Evolutionary conservation across 2,329 filamentous ascomycete species (phyloP).

Genomic region (Colletotrichum agaves): DNA sequence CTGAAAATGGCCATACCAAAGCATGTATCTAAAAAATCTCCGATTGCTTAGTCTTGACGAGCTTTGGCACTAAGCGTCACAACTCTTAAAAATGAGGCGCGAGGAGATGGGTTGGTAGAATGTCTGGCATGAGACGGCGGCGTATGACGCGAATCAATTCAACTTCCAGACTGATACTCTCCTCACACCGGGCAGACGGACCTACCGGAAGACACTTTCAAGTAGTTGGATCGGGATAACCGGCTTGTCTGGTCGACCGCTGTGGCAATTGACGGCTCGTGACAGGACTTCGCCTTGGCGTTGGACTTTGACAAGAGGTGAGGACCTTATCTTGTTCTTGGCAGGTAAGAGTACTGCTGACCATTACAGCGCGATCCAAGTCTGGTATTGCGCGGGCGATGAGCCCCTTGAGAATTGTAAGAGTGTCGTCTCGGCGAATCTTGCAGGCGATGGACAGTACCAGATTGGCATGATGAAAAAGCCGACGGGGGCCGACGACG

Average conservation of each 20-base stretch:
- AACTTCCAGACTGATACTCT: constrained; percentile 50
- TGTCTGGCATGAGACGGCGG: constrained; percentile 51
- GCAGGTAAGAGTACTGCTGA: neutral
- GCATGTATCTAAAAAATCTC: too few species aligned
- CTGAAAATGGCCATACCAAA: too few species aligned
- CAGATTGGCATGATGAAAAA: constrained; percentile 71
- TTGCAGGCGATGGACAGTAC: constrained; percentile 41
- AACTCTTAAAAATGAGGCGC: too few species aligned
- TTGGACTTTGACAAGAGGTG: constrained; percentile 38
- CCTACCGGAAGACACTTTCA: constrained; percentile 29
- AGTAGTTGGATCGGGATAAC: constrained; percentile 37
- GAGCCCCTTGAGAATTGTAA: constrained; percentile 23
- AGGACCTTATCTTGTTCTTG: neutral
- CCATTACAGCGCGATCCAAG: constrained; percentile 36
- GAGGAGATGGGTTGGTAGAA: too few species aligned
- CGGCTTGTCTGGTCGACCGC: constrained; percentile 37
- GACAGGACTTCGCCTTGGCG: constrained; percentile 40
- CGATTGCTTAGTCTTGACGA: too few species aligned
- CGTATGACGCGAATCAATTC: constrained; percentile 52
- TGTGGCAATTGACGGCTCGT: constrained; percentile 29
- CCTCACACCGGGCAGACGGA: constrained; percentile 42
- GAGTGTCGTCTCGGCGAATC: constrained; percentile 5
- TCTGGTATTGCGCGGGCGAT: constrained; percentile 36
- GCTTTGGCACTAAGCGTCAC: too few species aligned
- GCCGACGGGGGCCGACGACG: constrained; percentile 60